These are phyloP conservation scores for Boletus vermiculosoides DNA, from an alignment of 768 basidiomycete species.

Conservation along the genomic window DNA sequence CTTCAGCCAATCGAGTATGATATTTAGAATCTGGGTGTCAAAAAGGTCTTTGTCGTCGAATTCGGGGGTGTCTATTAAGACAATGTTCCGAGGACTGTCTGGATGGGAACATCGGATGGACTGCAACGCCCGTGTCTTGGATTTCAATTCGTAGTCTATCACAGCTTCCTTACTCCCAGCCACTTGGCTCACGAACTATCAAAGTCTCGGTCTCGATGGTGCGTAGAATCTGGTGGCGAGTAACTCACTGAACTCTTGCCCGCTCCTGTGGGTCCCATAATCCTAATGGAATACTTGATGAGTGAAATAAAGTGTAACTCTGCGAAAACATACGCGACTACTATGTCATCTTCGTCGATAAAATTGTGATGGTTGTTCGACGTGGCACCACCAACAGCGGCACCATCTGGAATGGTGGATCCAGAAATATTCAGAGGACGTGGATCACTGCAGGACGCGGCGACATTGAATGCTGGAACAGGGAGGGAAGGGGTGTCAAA, in stretches of 20 bases:
- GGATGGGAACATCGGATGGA: slow-evolving; percentile 14
- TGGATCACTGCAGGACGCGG: neutral
- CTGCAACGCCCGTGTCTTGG: slow-evolving; percentile 7
- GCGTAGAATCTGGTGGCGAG: neutral
- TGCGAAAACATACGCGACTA: slow-evolving; percentile 16
- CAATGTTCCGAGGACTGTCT: slow-evolving; percentile 11
- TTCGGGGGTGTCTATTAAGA: slow-evolving; percentile 20
- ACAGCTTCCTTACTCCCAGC: neutral
- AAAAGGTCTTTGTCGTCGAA: slow-evolving; percentile 15
- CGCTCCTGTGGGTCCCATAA: slow-evolving; percentile 18
- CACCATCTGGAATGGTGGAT: neutral
- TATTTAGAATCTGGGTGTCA: slow-evolving; percentile 10
- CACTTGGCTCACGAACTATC: slow-evolving; percentile 15
- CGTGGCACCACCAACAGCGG: neutral
- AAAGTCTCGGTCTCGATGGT: neutral
- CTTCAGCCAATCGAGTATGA: slow-evolving; percentile 17
- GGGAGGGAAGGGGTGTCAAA: neutral
- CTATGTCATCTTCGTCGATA: slow-evolving; percentile 9
- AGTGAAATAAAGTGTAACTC: neutral
- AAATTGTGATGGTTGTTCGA: neutral
- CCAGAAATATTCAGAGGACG: neutral
- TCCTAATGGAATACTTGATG: neutral
- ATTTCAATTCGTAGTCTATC: neutral
- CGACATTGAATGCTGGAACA: neutral
- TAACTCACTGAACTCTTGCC: slow-evolving; percentile 23